Conservation (phyloP, 768 basidiomycete species). For the Tylopilus balloui region DNA sequence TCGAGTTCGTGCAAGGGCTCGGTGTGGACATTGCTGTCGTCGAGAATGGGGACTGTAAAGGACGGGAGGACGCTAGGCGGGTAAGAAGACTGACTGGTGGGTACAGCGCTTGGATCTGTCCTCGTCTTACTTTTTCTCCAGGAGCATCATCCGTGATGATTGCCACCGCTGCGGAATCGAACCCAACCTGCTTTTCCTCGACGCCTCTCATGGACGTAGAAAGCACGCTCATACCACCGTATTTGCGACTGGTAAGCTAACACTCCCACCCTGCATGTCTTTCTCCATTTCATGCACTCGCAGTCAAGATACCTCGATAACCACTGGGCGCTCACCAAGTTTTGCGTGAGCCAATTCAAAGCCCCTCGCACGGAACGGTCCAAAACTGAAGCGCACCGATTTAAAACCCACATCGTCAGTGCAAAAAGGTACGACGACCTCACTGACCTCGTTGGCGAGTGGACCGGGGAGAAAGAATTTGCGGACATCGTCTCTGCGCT, state of each 20-base stretch:
- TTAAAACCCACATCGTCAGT: slow-evolving; percentile 49
- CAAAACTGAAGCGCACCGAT: slow-evolving; percentile 54
- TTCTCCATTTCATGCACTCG: slow-evolving; percentile 2
- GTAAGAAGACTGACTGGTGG: slow-evolving; percentile 72
- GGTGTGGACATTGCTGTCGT: slow-evolving; percentile 81
- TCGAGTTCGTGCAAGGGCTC: slow-evolving; percentile 72
- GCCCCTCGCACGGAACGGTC: slow-evolving; percentile 51
- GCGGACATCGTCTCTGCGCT: slow-evolving; percentile 50
- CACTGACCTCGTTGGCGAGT: slow-evolving; percentile 45
- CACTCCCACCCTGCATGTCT: not conserved
- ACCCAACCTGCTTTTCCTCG: slow-evolving; percentile 81
- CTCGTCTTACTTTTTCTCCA: slow-evolving; percentile 21
- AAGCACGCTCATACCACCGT: slow-evolving; percentile 61
- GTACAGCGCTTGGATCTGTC: slow-evolving; percentile 13
- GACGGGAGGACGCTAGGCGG: slow-evolving; percentile 72
- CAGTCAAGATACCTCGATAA: slow-evolving; percentile 75
- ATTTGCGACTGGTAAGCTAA: slow-evolving; percentile 61
- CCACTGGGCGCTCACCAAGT: slow-evolving; percentile 82
- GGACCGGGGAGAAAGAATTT: slow-evolving; percentile 63
- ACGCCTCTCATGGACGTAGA: slow-evolving; percentile 67
- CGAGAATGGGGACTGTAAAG: slow-evolving; percentile 89
- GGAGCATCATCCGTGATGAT: slow-evolving; percentile 94
- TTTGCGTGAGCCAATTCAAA: slow-evolving; percentile 81
- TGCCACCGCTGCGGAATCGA: slow-evolving; percentile 89
- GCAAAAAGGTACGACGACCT: slow-evolving; percentile 62